Conservation (phyloP, 805 yeast species). For the Wickerhamomyces strasburgensis region DNA sequence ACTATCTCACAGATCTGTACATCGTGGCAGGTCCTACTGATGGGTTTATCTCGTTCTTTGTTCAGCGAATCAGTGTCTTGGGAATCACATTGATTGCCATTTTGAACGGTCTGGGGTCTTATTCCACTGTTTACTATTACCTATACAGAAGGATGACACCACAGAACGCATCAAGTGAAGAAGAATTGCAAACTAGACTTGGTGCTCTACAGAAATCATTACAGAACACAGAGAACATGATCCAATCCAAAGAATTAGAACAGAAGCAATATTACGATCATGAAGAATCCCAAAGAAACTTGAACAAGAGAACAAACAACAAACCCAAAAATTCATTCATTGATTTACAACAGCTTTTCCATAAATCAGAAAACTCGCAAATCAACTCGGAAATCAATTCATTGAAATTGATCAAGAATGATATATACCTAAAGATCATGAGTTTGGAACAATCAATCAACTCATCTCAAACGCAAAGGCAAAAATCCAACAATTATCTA, state of each 20-base stretch:
- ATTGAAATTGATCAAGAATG: constrained; percentile 21
- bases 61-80: constrained; percentile 21
- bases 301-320: constrained; percentile 17
- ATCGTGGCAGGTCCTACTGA: constrained; percentile 10
- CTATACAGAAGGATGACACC: constrained; percentile 11
- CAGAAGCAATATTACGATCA: constrained; percentile 1
- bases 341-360: constrained; percentile 12
- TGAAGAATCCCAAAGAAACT: too few species aligned
- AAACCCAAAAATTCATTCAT: constrained; percentile 21
- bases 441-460: constrained; percentile 15
- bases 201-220: constrained; percentile 14
- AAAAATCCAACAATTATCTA: constrained; percentile 1
- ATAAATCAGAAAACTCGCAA: constrained; percentile 1
- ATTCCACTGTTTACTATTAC: constrained; percentile 24
- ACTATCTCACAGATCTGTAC: constrained; percentile 18
- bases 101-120: constrained; percentile 26
- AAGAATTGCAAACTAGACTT: constrained; percentile 7
- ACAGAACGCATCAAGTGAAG: constrained; percentile 2
- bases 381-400: constrained; percentile 17
- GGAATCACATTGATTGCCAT: constrained; percentile 24
- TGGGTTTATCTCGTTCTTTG: constrained; percentile 10
- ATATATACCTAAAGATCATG: constrained; percentile 16
- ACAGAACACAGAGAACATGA: constrained; percentile 18
- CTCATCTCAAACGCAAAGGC: not conserved
- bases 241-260: constrained; percentile 15